phyloP scores from a whole-genome alignment of 345 rosid species.

The Euphorbia pulcherrima region DNA sequence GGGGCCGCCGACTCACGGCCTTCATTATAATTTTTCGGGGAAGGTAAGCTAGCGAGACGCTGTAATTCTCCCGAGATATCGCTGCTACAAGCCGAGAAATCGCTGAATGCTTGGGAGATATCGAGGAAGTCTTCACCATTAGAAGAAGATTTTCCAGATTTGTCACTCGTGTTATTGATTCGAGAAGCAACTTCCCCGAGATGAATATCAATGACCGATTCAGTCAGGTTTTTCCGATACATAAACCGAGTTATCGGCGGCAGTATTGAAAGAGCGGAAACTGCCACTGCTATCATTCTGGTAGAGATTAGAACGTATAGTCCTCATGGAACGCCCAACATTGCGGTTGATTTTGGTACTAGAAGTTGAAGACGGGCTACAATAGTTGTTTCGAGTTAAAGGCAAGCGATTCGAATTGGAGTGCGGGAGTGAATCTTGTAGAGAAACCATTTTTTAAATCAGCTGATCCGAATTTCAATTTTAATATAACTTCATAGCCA shows the following conservation, averaged over 20 bases:
- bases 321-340: constrained; percentile 86
- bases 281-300: constrained; percentile 33
- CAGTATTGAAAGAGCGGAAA: constrained; percentile 43
- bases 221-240: constrained; percentile 71
- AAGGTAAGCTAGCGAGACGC: constrained; percentile 74
- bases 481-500: constrained; percentile 24
- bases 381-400: constrained; percentile 33
- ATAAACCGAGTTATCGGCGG: constrained; percentile 45
- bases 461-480: neutral
- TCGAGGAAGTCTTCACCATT: constrained; percentile 55
- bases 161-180: constrained; percentile 13
- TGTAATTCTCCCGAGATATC: constrained; percentile 94
- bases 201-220: constrained; percentile 79
- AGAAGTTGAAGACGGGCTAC: constrained; percentile 34
- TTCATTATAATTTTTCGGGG: constrained; percentile 33
- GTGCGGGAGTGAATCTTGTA: constrained; percentile 55
- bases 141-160: constrained; percentile 37
- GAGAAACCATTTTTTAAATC: constrained; percentile 53
- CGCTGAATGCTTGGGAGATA: constrained; percentile 76
- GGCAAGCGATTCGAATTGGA: constrained; percentile 58
- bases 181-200: constrained; percentile 69
- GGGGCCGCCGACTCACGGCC: constrained; percentile 17
- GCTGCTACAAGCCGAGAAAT: constrained; percentile 77
- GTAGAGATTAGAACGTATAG: constrained; percentile 63
- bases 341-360: constrained; percentile 49